These are phyloP conservation scores for Volvox reticuliferus DNA, from an alignment of 139 green algal genomes.

Conservation along the genomic window DNA sequence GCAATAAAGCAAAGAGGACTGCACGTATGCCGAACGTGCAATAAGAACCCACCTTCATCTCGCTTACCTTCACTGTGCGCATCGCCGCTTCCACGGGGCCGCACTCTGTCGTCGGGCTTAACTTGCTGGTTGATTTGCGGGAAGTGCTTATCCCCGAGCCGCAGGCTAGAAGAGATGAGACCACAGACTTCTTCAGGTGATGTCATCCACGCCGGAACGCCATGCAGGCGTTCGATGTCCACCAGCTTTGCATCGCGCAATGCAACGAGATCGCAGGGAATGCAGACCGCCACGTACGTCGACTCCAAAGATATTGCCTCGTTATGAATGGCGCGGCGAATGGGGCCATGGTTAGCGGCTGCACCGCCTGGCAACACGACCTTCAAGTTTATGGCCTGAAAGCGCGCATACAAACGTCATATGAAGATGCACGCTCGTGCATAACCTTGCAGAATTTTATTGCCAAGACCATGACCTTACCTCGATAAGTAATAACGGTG, in stretches of 20 bases:
- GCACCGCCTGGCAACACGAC: slow-evolving; percentile 31
- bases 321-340: slow-evolving; percentile 29
- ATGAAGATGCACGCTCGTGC: no score
- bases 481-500: slow-evolving; percentile 14
- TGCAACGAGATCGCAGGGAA: background rate
- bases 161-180: background rate
- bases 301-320: slow-evolving; percentile 33
- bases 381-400: slow-evolving; percentile 38
- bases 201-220: slow-evolving; percentile 10
- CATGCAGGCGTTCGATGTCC: background rate
- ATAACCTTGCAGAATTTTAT: no score
- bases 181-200: background rate
- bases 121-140: background rate
- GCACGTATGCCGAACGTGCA: no score
- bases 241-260: background rate
- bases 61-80: no score
- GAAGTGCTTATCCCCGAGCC: slow-evolving; percentile 22
- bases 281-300: background rate
- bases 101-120: no score
- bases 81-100: no score
- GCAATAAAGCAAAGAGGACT: background rate
- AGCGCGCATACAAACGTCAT: background rate
- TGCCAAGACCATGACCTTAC: background rate
- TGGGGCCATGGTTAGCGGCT: background rate
- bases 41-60: no score